Evolutionary conservation across 169 alveolate genomes (phyloP).

Genomic region (Plasmodium relictum): DNA sequence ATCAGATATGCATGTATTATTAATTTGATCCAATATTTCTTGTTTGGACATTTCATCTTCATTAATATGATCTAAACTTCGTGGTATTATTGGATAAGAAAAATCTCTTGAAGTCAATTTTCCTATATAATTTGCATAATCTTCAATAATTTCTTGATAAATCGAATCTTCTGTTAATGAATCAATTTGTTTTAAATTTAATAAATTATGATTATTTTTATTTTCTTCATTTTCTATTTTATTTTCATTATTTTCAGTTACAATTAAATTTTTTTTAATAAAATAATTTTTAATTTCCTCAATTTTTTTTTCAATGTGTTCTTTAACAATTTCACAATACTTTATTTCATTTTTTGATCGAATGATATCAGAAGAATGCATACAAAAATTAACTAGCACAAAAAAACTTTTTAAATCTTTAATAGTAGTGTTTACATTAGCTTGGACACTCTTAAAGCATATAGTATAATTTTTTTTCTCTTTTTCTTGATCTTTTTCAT

Average conservation of each 20-base stretch:
- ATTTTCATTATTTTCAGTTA: background rate
- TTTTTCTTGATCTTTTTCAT: background rate
- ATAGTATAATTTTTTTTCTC: conserved; percentile 18
- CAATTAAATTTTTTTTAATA: conserved; percentile 25
- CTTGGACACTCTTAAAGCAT: conserved; percentile 28
- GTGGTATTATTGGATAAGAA: conserved; percentile 50
- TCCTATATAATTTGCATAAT: conserved; percentile 52
- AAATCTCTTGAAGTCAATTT: conserved; percentile 5
- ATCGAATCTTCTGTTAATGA: conserved; percentile 43
- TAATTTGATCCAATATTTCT: conserved; percentile 39
- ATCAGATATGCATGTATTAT: background rate
- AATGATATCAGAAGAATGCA: conserved; percentile 65
- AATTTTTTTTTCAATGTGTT: conserved; percentile 34
- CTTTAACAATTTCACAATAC: conserved; percentile 54
- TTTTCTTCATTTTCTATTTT: background rate
- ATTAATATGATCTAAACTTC: background rate
- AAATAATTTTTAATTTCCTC: conserved; percentile 46
- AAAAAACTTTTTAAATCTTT: conserved; percentile 42
- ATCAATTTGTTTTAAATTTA: conserved; percentile 23
- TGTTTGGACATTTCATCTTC: conserved; percentile 35
- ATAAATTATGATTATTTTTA: background rate
- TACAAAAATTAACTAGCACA: conserved; percentile 60
- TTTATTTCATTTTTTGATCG: conserved; percentile 39
- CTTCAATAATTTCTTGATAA: conserved; percentile 51
- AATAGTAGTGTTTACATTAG: conserved; percentile 35